phyloP scores from a whole-genome alignment of 2,329 filamentous ascomycete species.

The Aspergillus neotritici region DNA sequence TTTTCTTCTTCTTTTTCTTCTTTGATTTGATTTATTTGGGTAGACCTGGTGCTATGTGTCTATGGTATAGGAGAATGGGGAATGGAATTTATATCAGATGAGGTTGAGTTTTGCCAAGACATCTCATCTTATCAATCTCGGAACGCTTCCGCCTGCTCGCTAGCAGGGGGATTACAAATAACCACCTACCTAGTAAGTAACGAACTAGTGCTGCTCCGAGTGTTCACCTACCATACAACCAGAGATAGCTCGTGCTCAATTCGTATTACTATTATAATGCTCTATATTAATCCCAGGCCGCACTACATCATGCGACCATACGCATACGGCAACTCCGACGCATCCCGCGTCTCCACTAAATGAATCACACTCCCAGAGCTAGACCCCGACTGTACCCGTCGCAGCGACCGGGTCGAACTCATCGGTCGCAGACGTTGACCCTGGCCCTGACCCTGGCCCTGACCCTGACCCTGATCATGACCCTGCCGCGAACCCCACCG shows the following conservation, averaged over 20 bases:
- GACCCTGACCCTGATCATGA: constrained; percentile 8
- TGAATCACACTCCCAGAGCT: constrained; percentile 39
- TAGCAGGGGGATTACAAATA: no score
- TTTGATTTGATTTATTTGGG: no score
- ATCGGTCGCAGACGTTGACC: no score
- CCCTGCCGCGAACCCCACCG: constrained; percentile 14
- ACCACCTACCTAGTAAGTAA: no score
- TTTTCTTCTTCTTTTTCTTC: background rate
- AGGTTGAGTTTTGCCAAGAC: background rate
- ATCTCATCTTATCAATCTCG: constrained; percentile 36
- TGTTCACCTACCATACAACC: no score
- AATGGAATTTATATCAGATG: no score
- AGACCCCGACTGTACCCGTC: constrained; percentile 24
- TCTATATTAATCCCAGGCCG: no score
- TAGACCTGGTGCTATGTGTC: constrained; percentile 4
- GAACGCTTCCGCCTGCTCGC: constrained; percentile 7
- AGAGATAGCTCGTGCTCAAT: no score
- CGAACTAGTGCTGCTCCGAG: no score
- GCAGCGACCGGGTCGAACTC: constrained; percentile 30
- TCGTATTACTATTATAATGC: no score
- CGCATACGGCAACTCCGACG: constrained; percentile 31
- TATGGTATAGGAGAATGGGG: background rate
- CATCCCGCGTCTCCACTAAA: constrained; percentile 24
- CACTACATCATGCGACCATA: constrained; percentile 9
- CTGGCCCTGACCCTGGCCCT: constrained; percentile 24